A percentile compares a stretch with the other conserved stretches of the same genome.
Conservation (phyloP, 257 asterid species). For the Henckelia pumila region DNA sequence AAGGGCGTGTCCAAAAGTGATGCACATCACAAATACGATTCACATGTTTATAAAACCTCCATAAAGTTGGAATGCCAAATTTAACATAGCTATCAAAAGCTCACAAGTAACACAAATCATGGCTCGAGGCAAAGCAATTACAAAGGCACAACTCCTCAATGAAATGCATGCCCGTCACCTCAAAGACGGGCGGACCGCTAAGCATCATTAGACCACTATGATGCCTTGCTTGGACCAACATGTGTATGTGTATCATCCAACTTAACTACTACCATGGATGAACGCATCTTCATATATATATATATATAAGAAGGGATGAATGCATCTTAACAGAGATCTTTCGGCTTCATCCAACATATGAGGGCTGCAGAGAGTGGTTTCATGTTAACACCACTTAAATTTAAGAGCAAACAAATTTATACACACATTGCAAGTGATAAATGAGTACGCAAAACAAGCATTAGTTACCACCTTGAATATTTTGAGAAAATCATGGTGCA, state of each 20-base stretch:
- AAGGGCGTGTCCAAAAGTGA: not conserved
- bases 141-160: not conserved
- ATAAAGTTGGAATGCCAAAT: not conserved
- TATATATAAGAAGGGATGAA: too few relatives aligned
- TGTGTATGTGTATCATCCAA: not conserved
- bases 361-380: conserved; percentile 41
- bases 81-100: not conserved
- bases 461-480: not conserved
- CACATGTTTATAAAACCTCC: not conserved
- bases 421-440: not conserved
- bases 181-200: too few relatives aligned
- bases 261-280: too few relatives aligned
- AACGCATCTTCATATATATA: too few relatives aligned
- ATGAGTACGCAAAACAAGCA: not conserved
- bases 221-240: too few relatives aligned
- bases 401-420: not conserved
- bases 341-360: conserved; percentile 95
- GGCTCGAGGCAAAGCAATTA: not conserved
- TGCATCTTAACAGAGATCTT: conserved; percentile 42
- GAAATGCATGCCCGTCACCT: not conserved
- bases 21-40: not conserved
- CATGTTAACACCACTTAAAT: not conserved
- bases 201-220: too few relatives aligned
- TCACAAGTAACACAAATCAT: not conserved
- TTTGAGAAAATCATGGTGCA: not conserved